Percentiles rank a stretch among this genome's conserved stretches.
phyloP scores from a whole-genome alignment of 345 rosid genomes.

The Carallia brachiata region DNA sequence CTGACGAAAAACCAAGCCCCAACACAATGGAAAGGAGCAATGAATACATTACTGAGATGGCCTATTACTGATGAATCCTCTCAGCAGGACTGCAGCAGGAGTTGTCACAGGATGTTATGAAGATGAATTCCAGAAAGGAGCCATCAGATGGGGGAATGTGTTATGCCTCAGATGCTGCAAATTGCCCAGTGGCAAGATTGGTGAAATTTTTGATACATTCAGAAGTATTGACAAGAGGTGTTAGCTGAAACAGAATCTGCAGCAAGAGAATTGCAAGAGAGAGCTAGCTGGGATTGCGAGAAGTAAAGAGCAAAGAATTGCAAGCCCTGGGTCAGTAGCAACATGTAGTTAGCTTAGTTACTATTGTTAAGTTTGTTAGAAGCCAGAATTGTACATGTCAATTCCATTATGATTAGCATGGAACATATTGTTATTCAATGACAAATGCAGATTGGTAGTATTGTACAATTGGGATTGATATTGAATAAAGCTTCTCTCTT shows the following conservation, averaged over 20 bases:
- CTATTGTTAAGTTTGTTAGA: too few relatives aligned
- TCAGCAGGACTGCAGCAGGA: constrained; percentile 29
- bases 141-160: constrained; percentile 47
- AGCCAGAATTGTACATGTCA: constrained; percentile 41
- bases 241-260: neutral
- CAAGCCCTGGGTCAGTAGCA: constrained; percentile 40
- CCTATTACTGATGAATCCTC: constrained; percentile 31
- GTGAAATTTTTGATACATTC: too few relatives aligned
- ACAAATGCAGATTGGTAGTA: too few relatives aligned
- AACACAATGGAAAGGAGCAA: constrained; percentile 27
- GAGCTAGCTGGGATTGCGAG: neutral
- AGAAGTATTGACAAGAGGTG: constrained; percentile 13
- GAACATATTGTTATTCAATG: too few relatives aligned
- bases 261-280: constrained; percentile 32
- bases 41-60: constrained; percentile 25
- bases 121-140: constrained; percentile 56
- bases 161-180: constrained; percentile 30
- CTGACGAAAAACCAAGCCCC: constrained; percentile 44
- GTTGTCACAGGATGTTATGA: constrained; percentile 70
- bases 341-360: too few relatives aligned
- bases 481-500: too few relatives aligned
- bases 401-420: too few relatives aligned
- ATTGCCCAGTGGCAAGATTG: too few relatives aligned
- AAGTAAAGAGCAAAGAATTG: too few relatives aligned
- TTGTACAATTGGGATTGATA: too few relatives aligned